Evolutionary conservation across 176 grass and related monocot species (phyloP), one percentile per base, ranked within the genome.

Genomic region (Rhynchospora breviuscula): DNA sequence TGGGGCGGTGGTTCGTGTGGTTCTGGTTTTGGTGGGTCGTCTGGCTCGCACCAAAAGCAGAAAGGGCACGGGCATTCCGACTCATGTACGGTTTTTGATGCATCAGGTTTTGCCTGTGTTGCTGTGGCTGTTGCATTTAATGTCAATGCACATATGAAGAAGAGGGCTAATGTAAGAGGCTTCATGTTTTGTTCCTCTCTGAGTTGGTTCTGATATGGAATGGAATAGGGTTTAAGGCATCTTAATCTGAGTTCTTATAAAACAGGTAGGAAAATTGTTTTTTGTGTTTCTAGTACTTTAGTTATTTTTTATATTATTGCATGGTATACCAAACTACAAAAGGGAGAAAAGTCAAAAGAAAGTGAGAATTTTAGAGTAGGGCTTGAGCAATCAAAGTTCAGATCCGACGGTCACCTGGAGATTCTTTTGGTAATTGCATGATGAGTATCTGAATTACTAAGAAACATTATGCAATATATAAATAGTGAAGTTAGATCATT

Each of bases 261-360:
- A 23, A 4, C 11, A 56, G 49, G 23, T 9, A 31, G 23, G 14
- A 31, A 33, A 77, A 51, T 15, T 56, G 15, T 53, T 82, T 18
- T 82, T 51, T 7, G 0, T 0, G 25, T 62, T 59, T 63, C 15
- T 67, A 82, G 10, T 48, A 14, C 40, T 22, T 10, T 0, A 67
- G 35, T 80, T 82, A 48, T 51, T 29, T 82, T 82, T 67, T 67
- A 67, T 53, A 65, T 67, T 25, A 10, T 82, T 82, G 19, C 60
- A 67, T 53, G 59, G 80, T 82, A 65, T 45, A 82, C 80, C 80
- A 10, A 82, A 82, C 21, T 82, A 48, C 23, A 31, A 57, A 25
- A 19, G 17, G 35, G 52, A 59, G 25, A 62, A 80, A 9, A 46
- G 7, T 40, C 35, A 40, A 40, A 40, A 40, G 35, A 40, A 40